Conservation (phyloP, 768 basidiomycete genomes). For the Botryobasidium botryosum region DNA sequence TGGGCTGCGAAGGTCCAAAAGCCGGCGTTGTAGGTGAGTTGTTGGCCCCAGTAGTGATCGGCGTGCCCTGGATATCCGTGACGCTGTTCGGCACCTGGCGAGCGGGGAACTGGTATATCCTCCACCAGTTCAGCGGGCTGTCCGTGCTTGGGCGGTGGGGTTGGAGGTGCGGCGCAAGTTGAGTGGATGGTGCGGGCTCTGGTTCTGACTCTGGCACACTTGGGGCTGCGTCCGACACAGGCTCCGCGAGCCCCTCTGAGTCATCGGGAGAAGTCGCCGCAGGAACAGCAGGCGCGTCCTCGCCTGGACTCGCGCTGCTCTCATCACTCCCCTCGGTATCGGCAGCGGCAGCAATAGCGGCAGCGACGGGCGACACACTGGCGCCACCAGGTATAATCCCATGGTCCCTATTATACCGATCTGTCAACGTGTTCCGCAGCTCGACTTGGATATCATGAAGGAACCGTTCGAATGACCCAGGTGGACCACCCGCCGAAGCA, state of each 20-base stretch:
- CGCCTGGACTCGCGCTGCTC: not conserved
- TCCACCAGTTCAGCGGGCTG: conserved; percentile 12
- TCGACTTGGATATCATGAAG: conserved; percentile 62
- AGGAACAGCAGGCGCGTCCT: not conserved
- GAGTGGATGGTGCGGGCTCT: not conserved
- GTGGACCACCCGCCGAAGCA: not conserved
- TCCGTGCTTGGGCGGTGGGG: conserved; percentile 1
- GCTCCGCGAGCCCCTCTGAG: too few species aligned
- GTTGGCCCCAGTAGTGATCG: not conserved
- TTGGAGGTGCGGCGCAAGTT: not conserved
- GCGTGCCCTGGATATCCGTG: not conserved
- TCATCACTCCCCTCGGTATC: not conserved
- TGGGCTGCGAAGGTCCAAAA: too few species aligned
- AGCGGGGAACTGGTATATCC: conserved; percentile 12
- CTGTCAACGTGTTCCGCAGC: conserved; percentile 43
- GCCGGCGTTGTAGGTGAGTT: not conserved
- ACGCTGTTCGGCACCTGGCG: conserved; percentile 2
- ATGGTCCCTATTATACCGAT: conserved; percentile 12
- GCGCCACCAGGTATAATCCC: too few species aligned
- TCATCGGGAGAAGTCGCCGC: not conserved
- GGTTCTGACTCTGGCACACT: not conserved
- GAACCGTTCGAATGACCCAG: conserved; percentile 48
- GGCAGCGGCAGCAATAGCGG: not conserved
- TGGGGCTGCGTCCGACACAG: not conserved
- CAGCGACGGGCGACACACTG: too few species aligned